These are phyloP conservation scores for Alternaria arbusti DNA, from an alignment of 2,329 filamentous ascomycete genomes.

Conservation along the genomic window DNA sequence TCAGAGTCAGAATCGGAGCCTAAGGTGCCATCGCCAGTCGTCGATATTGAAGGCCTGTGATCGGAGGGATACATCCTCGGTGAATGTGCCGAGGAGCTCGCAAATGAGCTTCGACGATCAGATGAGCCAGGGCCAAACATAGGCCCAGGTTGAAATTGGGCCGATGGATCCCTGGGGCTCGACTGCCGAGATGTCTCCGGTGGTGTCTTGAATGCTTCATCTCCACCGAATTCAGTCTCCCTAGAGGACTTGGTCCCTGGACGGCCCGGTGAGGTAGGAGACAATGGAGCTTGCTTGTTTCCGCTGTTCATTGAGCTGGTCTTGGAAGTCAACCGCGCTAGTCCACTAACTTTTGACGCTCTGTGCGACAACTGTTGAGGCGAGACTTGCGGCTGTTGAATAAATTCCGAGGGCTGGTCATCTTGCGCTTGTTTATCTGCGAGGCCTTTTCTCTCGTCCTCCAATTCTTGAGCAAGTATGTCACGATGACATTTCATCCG, in stretches of 20 bases:
- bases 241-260: conserved; percentile 47
- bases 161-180: conserved; percentile 41
- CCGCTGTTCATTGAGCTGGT: conserved; percentile 41
- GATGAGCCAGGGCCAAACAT: conserved; percentile 43
- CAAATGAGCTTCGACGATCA: conserved; percentile 39
- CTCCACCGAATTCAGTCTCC: conserved; percentile 46
- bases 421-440: conserved; percentile 35
- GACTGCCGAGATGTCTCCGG: conserved; percentile 51
- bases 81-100: conserved; percentile 44
- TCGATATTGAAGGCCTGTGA: conserved; percentile 44
- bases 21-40: conserved; percentile 33
- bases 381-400: conserved; percentile 31
- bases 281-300: conserved; percentile 39
- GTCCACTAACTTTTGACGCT: conserved; percentile 38
- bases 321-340: conserved; percentile 46
- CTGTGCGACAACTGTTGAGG: conserved; percentile 34
- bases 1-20: conserved; percentile 36
- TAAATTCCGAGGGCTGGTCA: conserved; percentile 32
- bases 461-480: conserved; percentile 82
- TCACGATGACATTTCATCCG: conserved; percentile 88
- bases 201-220: conserved; percentile 54
- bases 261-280: conserved; percentile 35
- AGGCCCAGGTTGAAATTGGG: conserved; percentile 38
- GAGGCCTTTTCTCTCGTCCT: conserved; percentile 69
- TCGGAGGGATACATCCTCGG: conserved; percentile 41